Conservation (phyloP, 345 rosid genomes). For the Aegle marmelos region DNA sequence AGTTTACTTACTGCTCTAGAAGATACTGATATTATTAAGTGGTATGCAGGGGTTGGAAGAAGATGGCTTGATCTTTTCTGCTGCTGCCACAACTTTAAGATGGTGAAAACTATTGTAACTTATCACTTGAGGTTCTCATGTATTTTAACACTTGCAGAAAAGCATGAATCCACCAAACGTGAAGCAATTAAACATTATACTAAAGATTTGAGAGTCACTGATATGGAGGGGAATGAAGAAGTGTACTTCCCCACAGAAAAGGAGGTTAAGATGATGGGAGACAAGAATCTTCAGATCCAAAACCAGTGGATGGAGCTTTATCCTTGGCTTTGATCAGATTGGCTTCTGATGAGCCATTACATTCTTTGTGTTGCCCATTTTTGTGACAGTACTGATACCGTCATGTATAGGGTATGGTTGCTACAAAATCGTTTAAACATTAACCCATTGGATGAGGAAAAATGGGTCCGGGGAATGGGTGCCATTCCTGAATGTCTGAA, state of each 20-base stretch:
- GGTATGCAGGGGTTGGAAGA: conserved; percentile 91
- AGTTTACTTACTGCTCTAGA: conserved; percentile 60
- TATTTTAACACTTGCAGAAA: conserved; percentile 83
- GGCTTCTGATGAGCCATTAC: conserved; percentile 61
- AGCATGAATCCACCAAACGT: conserved; percentile 80
- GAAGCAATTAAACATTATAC: conserved; percentile 77
- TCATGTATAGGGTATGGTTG: conserved; percentile 52
- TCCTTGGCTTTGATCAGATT: conserved; percentile 69
- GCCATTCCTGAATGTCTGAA: conserved; percentile 58
- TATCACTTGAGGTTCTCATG: conserved; percentile 94
- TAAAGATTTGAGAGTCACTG: conserved; percentile 68
- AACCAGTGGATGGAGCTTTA: conserved; percentile 77
- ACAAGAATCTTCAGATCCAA: conserved; percentile 74
- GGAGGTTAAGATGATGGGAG: conserved; percentile 96
- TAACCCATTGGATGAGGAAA: conserved; percentile 47
- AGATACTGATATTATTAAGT: conserved; percentile 84
- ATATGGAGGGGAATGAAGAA: conserved; percentile 51
- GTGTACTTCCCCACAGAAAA: conserved; percentile 70
- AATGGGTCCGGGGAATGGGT: conserved; percentile 62
- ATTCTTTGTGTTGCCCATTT: conserved; percentile 69
- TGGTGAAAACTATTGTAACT: conserved; percentile 71
- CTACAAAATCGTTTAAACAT: conserved; percentile 50
- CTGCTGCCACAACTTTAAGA: conserved; percentile 85
- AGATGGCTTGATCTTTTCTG: conserved; percentile 94
- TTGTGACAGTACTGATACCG: conserved; percentile 60